Base-by-base conservation (phyloP, 2,329 filamentous ascomycete species). In the Colletotrichum tanaceti region DNA sequence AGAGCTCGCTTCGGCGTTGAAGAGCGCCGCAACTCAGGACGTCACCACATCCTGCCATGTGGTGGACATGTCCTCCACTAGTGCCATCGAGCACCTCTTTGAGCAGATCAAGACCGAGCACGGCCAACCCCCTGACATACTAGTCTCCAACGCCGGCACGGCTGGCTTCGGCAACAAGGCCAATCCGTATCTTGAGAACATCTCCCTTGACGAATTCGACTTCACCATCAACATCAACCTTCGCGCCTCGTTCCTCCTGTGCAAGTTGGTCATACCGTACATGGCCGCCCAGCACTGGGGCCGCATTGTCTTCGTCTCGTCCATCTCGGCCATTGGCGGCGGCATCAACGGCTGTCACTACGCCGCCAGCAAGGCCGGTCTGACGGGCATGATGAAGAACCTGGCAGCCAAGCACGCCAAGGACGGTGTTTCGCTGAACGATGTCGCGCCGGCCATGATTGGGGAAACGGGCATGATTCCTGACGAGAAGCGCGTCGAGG, bases 401-500 rank as follows among this genome's bases (percentile, higher is more conserved):
- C 80, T 91, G 38, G 84, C 88, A 0, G 83, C 81, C 0, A 86
- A 87, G 53, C 82, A 90, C 24, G 89, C 87, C 2, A 82, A 84
- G 63, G 83, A 83, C 72, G 88, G 88, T 39, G 89, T 91, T 72
- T 89, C 88, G 16, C 87, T 90, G 65, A 91, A 91, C 68, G 88
- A 90, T 71, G 87, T 91, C n/a, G 87, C 88, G 3, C 89, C 89
- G 0, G 89, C 89, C 3, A 90, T 91, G 87, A 90, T 91, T 71
- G 88, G 87, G 4, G 85, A 86, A 24, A 89, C 86, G 3, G 86
- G 86, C 1, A 87, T 90, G 87, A 87, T 90, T 49, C 86, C 87
- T 2, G 82, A 87, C 68, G 85, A 85, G 47, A 83, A 86, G 70
- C 75, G 74, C 16, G 77, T 84, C 18, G 78, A 78, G 72, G 84